Evolutionary conservation across 1,284 basidiomycete genomes (phyloP), one percentile per base, ranked within the genome.

Genomic region (Sphagnurus paluster): DNA sequence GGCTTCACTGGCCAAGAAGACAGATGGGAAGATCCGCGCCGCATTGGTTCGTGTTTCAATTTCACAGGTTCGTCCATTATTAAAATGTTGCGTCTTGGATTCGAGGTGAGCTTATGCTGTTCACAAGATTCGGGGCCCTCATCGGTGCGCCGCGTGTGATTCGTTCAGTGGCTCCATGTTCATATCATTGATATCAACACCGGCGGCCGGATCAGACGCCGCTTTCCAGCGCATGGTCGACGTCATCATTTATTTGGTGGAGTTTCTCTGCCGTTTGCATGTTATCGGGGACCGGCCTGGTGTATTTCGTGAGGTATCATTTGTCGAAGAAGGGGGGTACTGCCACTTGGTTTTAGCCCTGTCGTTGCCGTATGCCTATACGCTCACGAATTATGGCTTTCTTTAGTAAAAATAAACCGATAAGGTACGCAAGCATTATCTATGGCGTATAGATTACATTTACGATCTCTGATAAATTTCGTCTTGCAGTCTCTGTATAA

Each of bases 21-120:
- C n/a, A 14, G 64, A 70, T 45, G 55, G 59, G 11, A 71, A 74
- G 50, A 72, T 74, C 34, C 71, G 71, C 4, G 65, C 20, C 62
- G 71, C 5, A 54, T 72, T 33, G 71, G 71, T 13, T 54, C 71
- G 6, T 71, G 68, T 50, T 69, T 71, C 46, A 61, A 65, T 4
- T 65, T 71, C 33, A 66, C 67, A 35, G 68, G 71, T 70, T 24
- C 48, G 63, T 29, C 30, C 10, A 14, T 21, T 6, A 14, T n/a
- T 32, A 14, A 11, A 20, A n/a, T n/a, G n/a, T n/a, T n/a, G n/a
- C n/a, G n/a, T n/a, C n/a, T 6, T 8, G 14, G 13, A 7, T 8
- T 35, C 3, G n/a, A 6, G 5, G 9, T 35, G n/a, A 35, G 14
- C 19, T 11, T 19, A 8, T 33, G 30, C 29, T 13, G 26, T 29